These are phyloP conservation scores for Stachybotrys chlorohalonatus DNA, from an alignment of 2,329 filamentous ascomycete species.

Conservation along the genomic window DNA sequence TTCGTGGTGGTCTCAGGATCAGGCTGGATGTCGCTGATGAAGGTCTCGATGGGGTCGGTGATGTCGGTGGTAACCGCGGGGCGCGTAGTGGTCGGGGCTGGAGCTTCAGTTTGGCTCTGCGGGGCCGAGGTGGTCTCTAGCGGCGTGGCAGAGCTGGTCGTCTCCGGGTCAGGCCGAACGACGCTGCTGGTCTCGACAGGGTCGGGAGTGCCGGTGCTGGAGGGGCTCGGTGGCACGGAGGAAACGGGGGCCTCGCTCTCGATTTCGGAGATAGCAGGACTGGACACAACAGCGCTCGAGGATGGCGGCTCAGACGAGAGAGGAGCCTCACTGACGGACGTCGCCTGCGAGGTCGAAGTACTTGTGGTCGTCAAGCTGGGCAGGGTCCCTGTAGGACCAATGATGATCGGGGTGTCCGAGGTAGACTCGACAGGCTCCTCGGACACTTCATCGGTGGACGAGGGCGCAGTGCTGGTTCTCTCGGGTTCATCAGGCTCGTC, in stretches of 20 bases:
- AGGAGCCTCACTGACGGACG: no score
- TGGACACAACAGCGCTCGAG: no score
- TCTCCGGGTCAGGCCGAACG: neutral
- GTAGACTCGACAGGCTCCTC: constrained; percentile 1
- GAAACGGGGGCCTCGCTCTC: no score
- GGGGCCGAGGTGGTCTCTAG: neutral
- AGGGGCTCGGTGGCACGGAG: no score
- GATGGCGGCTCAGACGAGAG: no score
- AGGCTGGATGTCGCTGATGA: constrained; percentile 2
- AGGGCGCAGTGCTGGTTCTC: neutral
- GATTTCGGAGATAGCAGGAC: no score
- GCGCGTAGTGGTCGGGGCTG: neutral
- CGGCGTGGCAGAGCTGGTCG: neutral
- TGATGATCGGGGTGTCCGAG: constrained; percentile 10
- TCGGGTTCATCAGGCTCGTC: neutral
- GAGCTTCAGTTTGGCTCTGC: neutral
- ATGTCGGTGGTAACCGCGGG: constrained; percentile 7
- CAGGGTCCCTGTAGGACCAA: constrained; percentile 18
- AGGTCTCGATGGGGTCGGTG: constrained; percentile 11
- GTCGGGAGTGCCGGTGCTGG: no score
- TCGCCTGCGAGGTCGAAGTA: neutral
- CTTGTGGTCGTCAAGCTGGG: constrained; percentile 1
- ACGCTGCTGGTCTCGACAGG: neutral
- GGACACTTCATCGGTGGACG: neutral
- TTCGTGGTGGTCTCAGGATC: constrained; percentile 2